Base-by-base conservation (phyloP, 768 basidiomycete genomes). In the Candolleomyces efflorescens region DNA sequence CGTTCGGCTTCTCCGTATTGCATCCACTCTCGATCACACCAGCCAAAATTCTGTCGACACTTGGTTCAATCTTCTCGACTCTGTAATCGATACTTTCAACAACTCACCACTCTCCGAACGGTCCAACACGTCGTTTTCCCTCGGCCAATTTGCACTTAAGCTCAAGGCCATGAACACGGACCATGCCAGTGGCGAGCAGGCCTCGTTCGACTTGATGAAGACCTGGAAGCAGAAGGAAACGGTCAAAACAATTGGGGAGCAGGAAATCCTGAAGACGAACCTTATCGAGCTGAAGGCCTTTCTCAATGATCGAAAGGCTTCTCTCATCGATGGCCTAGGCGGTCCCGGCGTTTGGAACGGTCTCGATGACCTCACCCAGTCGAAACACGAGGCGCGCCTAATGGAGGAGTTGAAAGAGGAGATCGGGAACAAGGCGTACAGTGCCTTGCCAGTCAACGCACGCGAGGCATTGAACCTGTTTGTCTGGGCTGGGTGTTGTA, bases 401-500 rank as follows among this genome's bases (percentile, higher is more conserved):
- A 60, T 64, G 32, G 20, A 60, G 3, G 58, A 60, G 4, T 49
- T 70, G 7, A 54, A 60, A 24, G 24, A 58, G 12, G 53, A 55
- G n/a, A 57, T 69, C 20, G 69, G 70, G 32, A 54, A 62, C 53
- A 58, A 61, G 45, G 64, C 46, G 24, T 69, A 65, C 55, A 61
- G 65, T 5, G 11, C n/a, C 11, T 51, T 71, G 15, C 48, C 62
- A 18, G 55, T 59, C n/a, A 58, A 52, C 22, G 65, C 68, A 27
- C 55, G 59, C 45, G 49, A 49, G 26, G 24, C 23, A 7, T 15
- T 69, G 0, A 53, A 67, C 11, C 61, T 74, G 1, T 75, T 76
- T 58, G 57, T 76, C 6, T 71, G 68, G 67, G 70, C 60, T 22
- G 73, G 73, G 1, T 76, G 75, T 59, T 71, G 69, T 46, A 73